Evolutionary conservation across 257 asterid genomes (phyloP).

Genomic region (Striga asiatica): DNA sequence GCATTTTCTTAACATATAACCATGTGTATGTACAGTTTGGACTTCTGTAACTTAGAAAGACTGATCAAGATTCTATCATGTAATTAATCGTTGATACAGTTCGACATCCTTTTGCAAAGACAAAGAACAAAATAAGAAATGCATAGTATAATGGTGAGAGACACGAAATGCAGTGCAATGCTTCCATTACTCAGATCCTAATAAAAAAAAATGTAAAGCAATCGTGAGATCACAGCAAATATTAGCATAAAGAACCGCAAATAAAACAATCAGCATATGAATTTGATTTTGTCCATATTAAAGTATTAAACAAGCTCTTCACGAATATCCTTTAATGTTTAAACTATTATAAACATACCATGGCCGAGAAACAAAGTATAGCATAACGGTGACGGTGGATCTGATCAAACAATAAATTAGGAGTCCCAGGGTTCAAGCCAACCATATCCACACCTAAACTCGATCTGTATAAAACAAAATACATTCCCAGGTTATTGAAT

Average conservation of each 20-base stretch:
- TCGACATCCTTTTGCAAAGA: not conserved
- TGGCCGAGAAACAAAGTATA: slow-evolving; percentile 27
- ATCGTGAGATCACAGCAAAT: too few relatives aligned
- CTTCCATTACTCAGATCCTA: not conserved
- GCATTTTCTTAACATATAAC: too few relatives aligned
- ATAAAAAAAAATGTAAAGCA: too few relatives aligned
- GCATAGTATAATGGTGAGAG: not conserved
- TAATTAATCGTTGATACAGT: not conserved
- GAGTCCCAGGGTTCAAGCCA: slow-evolving; percentile 16
- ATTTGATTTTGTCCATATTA: too few relatives aligned
- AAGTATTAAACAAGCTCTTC: too few relatives aligned
- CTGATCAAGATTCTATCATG: not conserved
- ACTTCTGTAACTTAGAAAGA: too few relatives aligned
- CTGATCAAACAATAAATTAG: slow-evolving; percentile 7
- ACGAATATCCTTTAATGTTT: slow-evolving; percentile 6
- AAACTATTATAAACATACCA: slow-evolving; percentile 19
- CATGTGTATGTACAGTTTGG: too few relatives aligned
- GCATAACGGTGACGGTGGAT: slow-evolving; percentile 30
- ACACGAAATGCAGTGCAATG: not conserved
- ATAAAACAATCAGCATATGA: too few relatives aligned
- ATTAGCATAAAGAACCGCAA: too few relatives aligned
- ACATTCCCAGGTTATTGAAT: not conserved
- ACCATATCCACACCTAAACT: slow-evolving; percentile 26
- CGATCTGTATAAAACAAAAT: slow-evolving; percentile 21
- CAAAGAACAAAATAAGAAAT: not conserved